Percentiles rank a stretch among this genome's conserved stretches.
Conservation (phyloP, 345 rosid species). For the Litchi chinensis region DNA sequence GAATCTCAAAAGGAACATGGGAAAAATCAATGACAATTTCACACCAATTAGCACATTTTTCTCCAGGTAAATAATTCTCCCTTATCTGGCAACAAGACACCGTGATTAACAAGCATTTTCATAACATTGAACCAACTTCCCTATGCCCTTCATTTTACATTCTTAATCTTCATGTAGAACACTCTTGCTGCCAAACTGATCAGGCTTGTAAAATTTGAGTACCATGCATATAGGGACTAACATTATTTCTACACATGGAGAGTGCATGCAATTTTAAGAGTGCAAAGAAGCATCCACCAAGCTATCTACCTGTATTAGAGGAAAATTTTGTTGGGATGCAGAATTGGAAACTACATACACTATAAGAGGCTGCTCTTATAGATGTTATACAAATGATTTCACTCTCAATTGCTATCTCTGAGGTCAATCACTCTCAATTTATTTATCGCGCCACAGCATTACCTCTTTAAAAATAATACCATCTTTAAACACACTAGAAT, state of each 20-base stretch:
- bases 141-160: not conserved
- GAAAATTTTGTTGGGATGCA: not conserved
- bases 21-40: not conserved
- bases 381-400: constrained; percentile 1
- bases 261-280: not conserved
- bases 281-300: constrained; percentile 5
- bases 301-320: not conserved
- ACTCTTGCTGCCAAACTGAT: not conserved
- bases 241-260: not conserved
- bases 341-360: not conserved
- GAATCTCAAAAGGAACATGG: not conserved
- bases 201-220: not conserved
- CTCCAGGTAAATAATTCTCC: not conserved
- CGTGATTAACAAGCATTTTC: not conserved
- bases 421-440: not conserved
- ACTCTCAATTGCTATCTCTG: not conserved
- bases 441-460: not conserved
- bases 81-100: not conserved
- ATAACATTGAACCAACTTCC: not conserved
- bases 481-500: not conserved
- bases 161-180: not conserved
- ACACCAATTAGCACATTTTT: not conserved
- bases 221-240: not conserved
- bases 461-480: too few relatives aligned
- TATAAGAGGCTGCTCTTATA: not conserved